Evolutionary conservation across 495 filamentous ascomycete species (phyloP), one percentile per base, ranked within the genome.

Genomic region (Aspergillus campestris): DNA sequence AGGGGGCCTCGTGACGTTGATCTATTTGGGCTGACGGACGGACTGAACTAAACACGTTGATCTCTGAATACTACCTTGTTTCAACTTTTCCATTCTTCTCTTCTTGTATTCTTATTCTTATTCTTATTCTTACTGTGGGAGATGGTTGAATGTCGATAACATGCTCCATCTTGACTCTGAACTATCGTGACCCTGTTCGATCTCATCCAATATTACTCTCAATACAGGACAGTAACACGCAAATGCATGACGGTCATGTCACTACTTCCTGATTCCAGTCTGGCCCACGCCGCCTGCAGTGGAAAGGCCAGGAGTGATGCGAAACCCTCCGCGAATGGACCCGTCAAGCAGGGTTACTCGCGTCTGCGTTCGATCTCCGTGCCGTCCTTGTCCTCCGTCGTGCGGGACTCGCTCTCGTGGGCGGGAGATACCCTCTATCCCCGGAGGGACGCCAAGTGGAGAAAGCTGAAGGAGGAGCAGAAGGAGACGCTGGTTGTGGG

Each of bases 381-480:
- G 13, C 62, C 66, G 0, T 60, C 61, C 14, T 54, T 72, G 3
- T 64, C 69, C 7, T 61, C 61, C 2, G 38, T 71, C 7, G 55
- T 71, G 9, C 58, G 51, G n/a, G 53, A 53, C 8, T 65, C 67
- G 3, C 54, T 62, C 46, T 51, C 51, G 38, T 73, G 69, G 69
- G 66, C 66, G 8, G 70, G 69, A n/a, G 70, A 76, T 46, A 60
- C 71, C 1, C 58, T 77, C 29, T 54, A 69, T 42, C 59, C 68
- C 29, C 72, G 71, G 57, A 69, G 71, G 38, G 79, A 83, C 64
- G 79, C 78, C 32, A 62, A 77, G 12, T 74, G 73, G 7, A 64
- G 69, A 46, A 70, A 76, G 34, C 70, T 84, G 43, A 68, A 79
- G 31, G 66, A 69, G 14, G 61, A 71, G 39, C 69, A 58, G 55